These are phyloP conservation scores for Sugiyamaella lignohabitans DNA, from an alignment of 805 yeast species.

Conservation along the genomic window DNA sequence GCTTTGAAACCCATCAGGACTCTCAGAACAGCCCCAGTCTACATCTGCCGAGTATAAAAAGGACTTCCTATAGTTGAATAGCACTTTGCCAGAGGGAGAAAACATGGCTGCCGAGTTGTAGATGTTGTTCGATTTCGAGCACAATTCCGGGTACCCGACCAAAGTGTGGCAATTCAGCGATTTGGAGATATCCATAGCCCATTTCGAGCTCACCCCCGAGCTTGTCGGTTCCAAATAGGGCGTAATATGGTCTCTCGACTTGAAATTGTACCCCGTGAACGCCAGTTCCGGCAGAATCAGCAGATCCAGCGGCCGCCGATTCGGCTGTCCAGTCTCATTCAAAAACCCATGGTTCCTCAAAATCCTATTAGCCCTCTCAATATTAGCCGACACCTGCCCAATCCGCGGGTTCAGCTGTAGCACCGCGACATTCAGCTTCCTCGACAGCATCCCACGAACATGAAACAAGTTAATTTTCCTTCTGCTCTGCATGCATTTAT, in stretches of 20 bases:
- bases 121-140: conserved; percentile 25
- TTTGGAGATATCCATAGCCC: conserved; percentile 52
- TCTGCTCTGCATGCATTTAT: no score
- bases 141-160: conserved; percentile 73
- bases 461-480: no score
- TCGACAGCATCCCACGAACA: background rate
- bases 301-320: conserved; percentile 39
- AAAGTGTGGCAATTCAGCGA: conserved; percentile 57
- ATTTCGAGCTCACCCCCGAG: conserved; percentile 43
- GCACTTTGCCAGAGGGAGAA: conserved; percentile 48
- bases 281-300: conserved; percentile 79
- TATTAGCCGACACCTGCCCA: conserved; percentile 53
- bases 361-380: conserved; percentile 36
- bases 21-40: conserved; percentile 70
- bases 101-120: conserved; percentile 71
- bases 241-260: conserved; percentile 38
- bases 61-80: conserved; percentile 68
- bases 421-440: conserved; percentile 44
- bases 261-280: conserved; percentile 75
- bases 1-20: conserved; percentile 48
- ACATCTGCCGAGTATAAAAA: conserved; percentile 75
- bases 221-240: conserved; percentile 51
- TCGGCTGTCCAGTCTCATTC: background rate
- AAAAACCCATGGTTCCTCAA: conserved; percentile 3
- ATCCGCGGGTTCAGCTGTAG: conserved; percentile 62